Conservation (phyloP, 257 asterid genomes). For the Oldenlandia corymbosa region DNA sequence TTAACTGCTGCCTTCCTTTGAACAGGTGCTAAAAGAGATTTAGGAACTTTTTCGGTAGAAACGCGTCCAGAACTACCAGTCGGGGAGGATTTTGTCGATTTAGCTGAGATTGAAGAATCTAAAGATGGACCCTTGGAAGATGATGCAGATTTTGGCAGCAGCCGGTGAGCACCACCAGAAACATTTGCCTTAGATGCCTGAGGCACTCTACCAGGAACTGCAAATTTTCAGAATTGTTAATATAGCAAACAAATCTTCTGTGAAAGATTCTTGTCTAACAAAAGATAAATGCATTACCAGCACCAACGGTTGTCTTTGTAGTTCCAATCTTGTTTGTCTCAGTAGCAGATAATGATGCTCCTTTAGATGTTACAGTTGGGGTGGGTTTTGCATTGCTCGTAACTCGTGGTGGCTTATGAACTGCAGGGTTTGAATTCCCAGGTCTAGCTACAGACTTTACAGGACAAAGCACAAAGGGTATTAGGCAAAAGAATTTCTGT, state of each 20-base stretch:
- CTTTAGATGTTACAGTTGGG: conserved; percentile 42
- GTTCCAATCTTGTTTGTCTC: conserved; percentile 41
- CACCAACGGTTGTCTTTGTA: conserved; percentile 43
- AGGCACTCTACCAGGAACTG: conserved; percentile 43
- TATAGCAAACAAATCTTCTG: not conserved
- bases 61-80: conserved; percentile 49
- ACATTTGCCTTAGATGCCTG: conserved; percentile 49
- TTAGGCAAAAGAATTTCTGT: conserved; percentile 14
- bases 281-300: conserved; percentile 19
- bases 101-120: conserved; percentile 41
- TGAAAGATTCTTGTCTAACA: not conserved
- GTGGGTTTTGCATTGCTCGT: conserved; percentile 32
- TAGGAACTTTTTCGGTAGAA: conserved; percentile 39
- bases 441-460: conserved; percentile 37
- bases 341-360: conserved; percentile 44
- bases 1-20: conserved; percentile 51
- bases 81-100: conserved; percentile 46
- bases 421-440: conserved; percentile 30
- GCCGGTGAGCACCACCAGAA: conserved; percentile 40
- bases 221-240: conserved; percentile 18
- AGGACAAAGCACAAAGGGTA: conserved; percentile 16
- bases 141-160: conserved; percentile 51
- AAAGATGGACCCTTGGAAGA: conserved; percentile 39
- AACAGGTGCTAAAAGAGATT: conserved; percentile 34
- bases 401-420: conserved; percentile 49